Evolutionary conservation across 2,329 filamentous ascomycete genomes (phyloP), one percentile per base, ranked within the genome.

Genomic region (Xenoacremonium recifei): DNA sequence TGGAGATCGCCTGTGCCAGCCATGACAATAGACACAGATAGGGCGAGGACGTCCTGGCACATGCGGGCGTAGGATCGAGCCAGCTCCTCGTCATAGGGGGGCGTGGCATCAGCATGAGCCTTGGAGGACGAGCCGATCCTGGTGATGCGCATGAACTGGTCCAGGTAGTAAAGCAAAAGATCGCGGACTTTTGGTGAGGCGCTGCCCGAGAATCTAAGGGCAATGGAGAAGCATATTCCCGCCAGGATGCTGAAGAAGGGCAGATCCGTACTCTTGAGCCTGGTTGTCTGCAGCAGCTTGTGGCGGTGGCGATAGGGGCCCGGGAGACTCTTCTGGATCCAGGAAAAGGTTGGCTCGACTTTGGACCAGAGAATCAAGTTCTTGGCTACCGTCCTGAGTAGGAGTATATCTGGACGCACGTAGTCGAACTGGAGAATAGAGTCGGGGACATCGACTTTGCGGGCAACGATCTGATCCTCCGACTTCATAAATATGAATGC

Each of bases 401-500:
- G 79, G 50, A 99, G 85, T 31, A 96, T 84, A 60, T 99, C 93
- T 0, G 93, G 93, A 3, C 93, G 83, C 15, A 97, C 85, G 60
- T 97, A 96, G 62, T 97, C 93, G 62, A 96, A 97, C 53, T 97
- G 91, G 23, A 93, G 76, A 19, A 87, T 71, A 0, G 93, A 95
- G 51, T 95, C 87, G 1, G 95, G 95, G 1, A 97, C 84, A 61
- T 97, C 89, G 39, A 99, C 85, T 70, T 96, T 97, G 42, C 85
- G 82, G 4, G 93, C 93, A 16, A 99, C 79, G 13, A 87, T 82
- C 45, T 81, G 77, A 60, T 99, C 89, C 50, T 95, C 89, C 0
- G 92, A 93, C 66, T 97, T 97, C 89, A 99, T 93, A 64, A 92
- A 99, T 21, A 99, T 92, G 40, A 99, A 77, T 2, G 90, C 82